Evolutionary conservation across 2,329 filamentous ascomycete genomes (phyloP).

Genomic region (Trichoderma breve): DNA sequence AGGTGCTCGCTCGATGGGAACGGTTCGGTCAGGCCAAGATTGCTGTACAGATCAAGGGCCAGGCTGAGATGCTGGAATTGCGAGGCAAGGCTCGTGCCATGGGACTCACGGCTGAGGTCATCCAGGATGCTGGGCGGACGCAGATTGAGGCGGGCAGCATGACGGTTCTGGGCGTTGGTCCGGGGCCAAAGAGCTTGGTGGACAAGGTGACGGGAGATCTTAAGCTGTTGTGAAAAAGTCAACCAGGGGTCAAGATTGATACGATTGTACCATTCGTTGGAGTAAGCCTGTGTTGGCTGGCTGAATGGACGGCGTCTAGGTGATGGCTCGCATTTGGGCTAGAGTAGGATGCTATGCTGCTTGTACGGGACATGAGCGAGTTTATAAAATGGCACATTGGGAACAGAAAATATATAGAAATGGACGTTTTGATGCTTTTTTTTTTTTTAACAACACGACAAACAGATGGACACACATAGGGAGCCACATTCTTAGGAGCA

Average conservation of each 20-base stretch:
- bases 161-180: constrained; percentile 83
- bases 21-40: constrained; percentile 85
- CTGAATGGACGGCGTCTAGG: constrained; percentile 10
- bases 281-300: not conserved
- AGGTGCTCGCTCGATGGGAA: constrained; percentile 82
- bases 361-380: not conserved
- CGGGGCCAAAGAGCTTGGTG: constrained; percentile 80
- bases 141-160: constrained; percentile 93
- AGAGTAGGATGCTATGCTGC: not conserved
- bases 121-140: constrained; percentile 92
- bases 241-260: not conserved
- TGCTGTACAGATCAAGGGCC: constrained; percentile 81
- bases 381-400: not conserved
- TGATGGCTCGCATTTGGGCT: not conserved
- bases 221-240: constrained; percentile 65
- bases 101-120: constrained; percentile 83
- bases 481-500: not conserved
- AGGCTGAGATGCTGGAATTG: constrained; percentile 73
- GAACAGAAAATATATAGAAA: constrained; percentile 6
- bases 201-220: constrained; percentile 81
- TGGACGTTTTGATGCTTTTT: not conserved
- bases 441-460: not conserved
- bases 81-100: constrained; percentile 78
- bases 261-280: not conserved
- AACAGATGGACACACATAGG: not conserved